Conservation (phyloP, 1,284 basidiomycete species). For the Trichosporon ovoides region DNA sequence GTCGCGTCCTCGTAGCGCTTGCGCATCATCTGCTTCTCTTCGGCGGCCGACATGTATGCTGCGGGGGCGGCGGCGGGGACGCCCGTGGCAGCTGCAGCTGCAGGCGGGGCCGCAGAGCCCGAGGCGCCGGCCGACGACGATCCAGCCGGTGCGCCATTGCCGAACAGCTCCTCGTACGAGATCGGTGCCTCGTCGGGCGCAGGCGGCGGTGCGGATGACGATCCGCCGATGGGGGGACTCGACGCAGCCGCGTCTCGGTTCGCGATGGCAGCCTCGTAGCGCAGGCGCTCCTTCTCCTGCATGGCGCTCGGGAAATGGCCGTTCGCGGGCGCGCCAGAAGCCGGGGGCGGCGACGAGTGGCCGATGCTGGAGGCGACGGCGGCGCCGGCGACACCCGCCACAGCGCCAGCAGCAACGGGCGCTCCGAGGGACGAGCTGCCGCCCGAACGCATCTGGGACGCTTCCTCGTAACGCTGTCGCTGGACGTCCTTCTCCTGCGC, state of each 20-base stretch:
- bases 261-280: constrained; percentile 23
- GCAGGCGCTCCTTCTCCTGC: constrained; percentile 33
- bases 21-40: constrained; percentile 37
- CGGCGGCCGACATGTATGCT: constrained; percentile 25
- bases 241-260: not conserved
- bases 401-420: not conserved
- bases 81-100: not conserved
- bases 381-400: not conserved
- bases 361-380: not conserved
- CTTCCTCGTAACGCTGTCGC: constrained; percentile 20
- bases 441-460: constrained; percentile 4
- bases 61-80: not conserved
- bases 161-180: constrained; percentile 17
- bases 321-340: not conserved
- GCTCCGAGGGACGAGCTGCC: not conserved
- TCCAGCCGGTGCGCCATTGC: not conserved
- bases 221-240: not conserved
- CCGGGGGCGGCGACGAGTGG: not conserved
- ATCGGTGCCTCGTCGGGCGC: constrained; percentile 8
- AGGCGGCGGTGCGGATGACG: not conserved
- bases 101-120: not conserved
- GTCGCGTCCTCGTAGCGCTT: constrained; percentile 31
- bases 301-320: constrained; percentile 14
- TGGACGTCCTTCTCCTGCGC: constrained; percentile 25
- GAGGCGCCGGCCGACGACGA: not conserved